phyloP scores from a whole-genome alignment of 2,329 filamentous ascomycete genomes.

The Fusarium nygamai region DNA sequence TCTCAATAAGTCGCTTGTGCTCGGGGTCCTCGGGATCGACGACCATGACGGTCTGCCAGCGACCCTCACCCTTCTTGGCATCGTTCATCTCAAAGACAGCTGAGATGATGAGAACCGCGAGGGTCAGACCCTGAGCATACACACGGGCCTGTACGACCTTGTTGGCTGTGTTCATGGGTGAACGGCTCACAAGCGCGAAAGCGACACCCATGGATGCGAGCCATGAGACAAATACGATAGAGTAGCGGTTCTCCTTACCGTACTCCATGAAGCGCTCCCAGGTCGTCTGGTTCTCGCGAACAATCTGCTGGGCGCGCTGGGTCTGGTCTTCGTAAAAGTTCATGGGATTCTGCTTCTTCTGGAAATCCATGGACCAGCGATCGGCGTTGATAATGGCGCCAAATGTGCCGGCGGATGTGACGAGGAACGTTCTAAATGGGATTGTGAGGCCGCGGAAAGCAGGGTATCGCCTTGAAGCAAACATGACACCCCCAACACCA shows the following conservation, averaged over 20 bases:
- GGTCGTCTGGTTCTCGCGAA: constrained; percentile 65
- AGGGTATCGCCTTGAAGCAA: constrained; percentile 75
- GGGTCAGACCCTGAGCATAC: constrained; percentile 89
- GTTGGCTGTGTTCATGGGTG: constrained; percentile 78
- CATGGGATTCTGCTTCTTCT: constrained; percentile 74
- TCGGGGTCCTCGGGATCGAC: constrained; percentile 83
- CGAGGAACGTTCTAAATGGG: constrained; percentile 90
- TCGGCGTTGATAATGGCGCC: constrained; percentile 90
- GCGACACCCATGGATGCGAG: constrained; percentile 80
- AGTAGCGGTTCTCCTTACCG: constrained; percentile 84
- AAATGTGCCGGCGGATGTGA: constrained; percentile 85
- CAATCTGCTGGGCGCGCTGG: constrained; percentile 63
- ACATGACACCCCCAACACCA: constrained; percentile 74
- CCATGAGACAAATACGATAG: constrained; percentile 85
- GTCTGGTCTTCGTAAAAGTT: constrained; percentile 72
- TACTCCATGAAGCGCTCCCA: constrained; percentile 74
- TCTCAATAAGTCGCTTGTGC: constrained; percentile 86
- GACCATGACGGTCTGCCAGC: constrained; percentile 87
- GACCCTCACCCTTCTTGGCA: constrained; percentile 76
- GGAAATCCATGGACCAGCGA: constrained; percentile 71
- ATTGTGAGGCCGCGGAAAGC: constrained; percentile 84
- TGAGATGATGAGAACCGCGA: constrained; percentile 83
- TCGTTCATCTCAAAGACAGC: constrained; percentile 85
- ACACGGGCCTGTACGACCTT: constrained; percentile 95
- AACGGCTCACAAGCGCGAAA: constrained; percentile 79